Conservation (phyloP, 305 asterid species). For the Fraxinus angustifolia region DNA sequence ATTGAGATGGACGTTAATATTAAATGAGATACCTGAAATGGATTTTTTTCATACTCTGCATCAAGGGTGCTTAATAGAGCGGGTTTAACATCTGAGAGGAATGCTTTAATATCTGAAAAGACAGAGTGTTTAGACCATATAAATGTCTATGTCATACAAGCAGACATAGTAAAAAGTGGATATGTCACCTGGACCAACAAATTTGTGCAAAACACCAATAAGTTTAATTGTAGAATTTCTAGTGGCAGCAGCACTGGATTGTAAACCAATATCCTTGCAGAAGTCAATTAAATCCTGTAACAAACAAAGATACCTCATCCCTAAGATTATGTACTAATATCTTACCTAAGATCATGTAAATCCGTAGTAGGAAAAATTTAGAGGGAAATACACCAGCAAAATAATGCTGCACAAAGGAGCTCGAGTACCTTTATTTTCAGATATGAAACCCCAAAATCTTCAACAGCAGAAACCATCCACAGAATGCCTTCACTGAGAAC, state of each 20-base stretch:
- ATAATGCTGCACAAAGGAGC: conserved; percentile 4
- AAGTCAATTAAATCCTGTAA: conserved; percentile 88
- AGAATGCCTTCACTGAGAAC: conserved; percentile 95
- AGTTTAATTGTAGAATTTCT: conserved; percentile 91
- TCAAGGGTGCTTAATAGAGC: conserved; percentile 95
- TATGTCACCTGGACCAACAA: conserved; percentile 90
- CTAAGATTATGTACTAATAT: conserved; percentile 5
- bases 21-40: conserved; percentile 64
- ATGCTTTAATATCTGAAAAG: conserved; percentile 79
- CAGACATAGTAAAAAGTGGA: conserved; percentile 7
- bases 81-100: conserved; percentile 93
- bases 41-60: conserved; percentile 93
- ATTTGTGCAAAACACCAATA: conserved; percentile 82
- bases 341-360: conserved; percentile 6
- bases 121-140: conserved; percentile 28
- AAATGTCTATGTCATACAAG: conserved; percentile 24
- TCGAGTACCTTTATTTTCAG: conserved; percentile 71
- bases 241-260: conserved; percentile 97
- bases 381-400: not conserved
- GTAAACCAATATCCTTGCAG: conserved; percentile 93
- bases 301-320: conserved; percentile 13
- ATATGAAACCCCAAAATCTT: conserved; percentile 81
- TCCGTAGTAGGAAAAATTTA: conserved; percentile 12
- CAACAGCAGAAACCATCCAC: conserved; percentile 96
- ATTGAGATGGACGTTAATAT: conserved; percentile 13